Evolutionary conservation across 2,329 filamentous ascomycete species (phyloP), one percentile per base, ranked within the genome.

Genomic region (Fusarium nelsonii): DNA sequence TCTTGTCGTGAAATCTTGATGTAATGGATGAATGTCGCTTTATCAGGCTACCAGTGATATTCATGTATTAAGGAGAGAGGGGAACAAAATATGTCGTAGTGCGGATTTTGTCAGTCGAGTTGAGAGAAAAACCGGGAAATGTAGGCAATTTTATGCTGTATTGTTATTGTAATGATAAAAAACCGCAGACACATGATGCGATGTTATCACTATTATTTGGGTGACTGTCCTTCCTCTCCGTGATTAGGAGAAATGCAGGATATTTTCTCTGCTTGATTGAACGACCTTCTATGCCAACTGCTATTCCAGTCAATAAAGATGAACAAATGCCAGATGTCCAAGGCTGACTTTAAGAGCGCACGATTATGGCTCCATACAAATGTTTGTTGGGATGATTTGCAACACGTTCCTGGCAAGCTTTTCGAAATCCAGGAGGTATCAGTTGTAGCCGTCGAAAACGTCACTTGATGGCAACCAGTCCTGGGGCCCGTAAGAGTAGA

Each of bases 401-500:
- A 9, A 16, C 8, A 39, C 34, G 9, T 16, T 51, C 1, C 45
- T 32, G n/a, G 32, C 18, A 20, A 10, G 9, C 14, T 15, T 23
- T 10, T 26, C 10, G 10, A 30, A 26, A 28, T 33, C 10, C 6
- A 10, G 18, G 18, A 28, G 6, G 46, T 20, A 32, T 34, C 54
- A 74, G 44, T 23, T 51, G 9, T 69, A 75, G 10, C 64, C 61
- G 16, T 69, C 69, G 37, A 75, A 75, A 6, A 74, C 54, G n/a
- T 70, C 69, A 4, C 37, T 66, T 14, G 59, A 43, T 8, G 66
- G 58, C 33, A 73, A 30, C 73, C 71, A 73, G 26, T 73, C 67
- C 23, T 69, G 67, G 2, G 78, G 73, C 3, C 82, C 83, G 39
- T 82, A 76, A 26, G 84, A 78, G 56, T 82, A 82, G 46, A 78